Base-by-base conservation (phyloP, 208 protist genomes). In the Acanthamoeba divionensis region DNA sequence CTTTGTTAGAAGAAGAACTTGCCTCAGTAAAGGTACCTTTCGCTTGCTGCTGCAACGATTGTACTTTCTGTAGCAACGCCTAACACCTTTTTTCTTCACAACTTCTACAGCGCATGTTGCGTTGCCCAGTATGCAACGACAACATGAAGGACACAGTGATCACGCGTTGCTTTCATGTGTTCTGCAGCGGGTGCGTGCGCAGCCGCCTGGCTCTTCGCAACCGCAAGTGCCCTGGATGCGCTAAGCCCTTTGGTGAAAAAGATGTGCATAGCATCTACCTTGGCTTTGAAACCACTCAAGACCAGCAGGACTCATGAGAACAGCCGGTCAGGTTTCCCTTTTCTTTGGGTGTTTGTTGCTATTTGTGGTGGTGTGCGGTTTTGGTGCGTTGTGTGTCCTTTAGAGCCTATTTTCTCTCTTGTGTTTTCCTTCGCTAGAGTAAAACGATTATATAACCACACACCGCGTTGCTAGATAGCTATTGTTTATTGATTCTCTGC, bases 211-310 rank as follows among this genome's bases (percentile, higher is more conserved):
- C 47, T 24, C 24, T 38, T 2, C 86, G 86, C 86, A 79, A 90
- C 69, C 41, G 77, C n/a, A 86, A 86, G 33, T 86, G 77, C 54
- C 77, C 77, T 13, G 77, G 77, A 3, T 86, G 77, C 21, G 77
- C 52, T 55, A 86, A 86, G 31, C 54, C 77, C 52, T 86, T 86
- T 41, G 77, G 77, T 5, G 77, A 86, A 0, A 86, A 41, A n/a
- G 77, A 86, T 15, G 77, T 86, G 12, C 77, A 86, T n/a, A 86
- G 77, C 77, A 86, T 86, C 21, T 86, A 86, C 52, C 77, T 86
- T 0, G 77, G 77, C 29, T 86, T 86, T 24, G 77, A 86, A n/a
- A 38, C 60, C 24, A 21, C 50, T 2, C 47, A 86, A 24, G 45
- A 82, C 21, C 36, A 86, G 48, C 36, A 33, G 15, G 54, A 86